These are phyloP conservation scores for Colletotrichum acutatum DNA, from an alignment of 2,329 filamentous ascomycete species.

Conservation along the genomic window DNA sequence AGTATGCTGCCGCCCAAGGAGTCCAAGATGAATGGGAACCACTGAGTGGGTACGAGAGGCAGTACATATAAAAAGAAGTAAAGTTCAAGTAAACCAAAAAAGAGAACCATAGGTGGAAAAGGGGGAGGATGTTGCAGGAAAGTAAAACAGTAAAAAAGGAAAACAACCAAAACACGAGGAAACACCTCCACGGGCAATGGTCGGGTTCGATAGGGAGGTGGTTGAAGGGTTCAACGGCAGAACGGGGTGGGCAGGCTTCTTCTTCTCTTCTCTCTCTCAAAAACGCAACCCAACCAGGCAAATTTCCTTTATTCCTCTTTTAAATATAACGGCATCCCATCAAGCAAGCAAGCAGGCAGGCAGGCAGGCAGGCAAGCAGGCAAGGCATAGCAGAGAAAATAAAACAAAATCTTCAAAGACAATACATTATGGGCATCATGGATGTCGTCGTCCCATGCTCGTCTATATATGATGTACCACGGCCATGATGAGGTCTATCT, in stretches of 20 bases:
- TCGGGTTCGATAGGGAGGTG: no score
- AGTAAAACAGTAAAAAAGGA: neutral
- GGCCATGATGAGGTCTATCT: no score
- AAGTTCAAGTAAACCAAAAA: no score
- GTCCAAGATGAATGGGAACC: constrained; percentile 48
- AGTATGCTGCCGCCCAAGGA: constrained; percentile 47
- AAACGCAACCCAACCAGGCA: neutral
- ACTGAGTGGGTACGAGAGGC: constrained; percentile 21
- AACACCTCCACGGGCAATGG: neutral
- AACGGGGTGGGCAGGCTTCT: neutral
- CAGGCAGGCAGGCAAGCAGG: neutral
- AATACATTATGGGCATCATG: no score
- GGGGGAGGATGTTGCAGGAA: neutral
- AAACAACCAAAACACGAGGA: neutral
- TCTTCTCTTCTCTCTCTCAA: neutral
- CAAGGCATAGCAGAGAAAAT: neutral
- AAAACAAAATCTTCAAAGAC: no score
- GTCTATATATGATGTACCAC: no score
- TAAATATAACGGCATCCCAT: neutral
- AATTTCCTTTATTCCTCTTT: neutral
- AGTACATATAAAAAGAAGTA: no score
- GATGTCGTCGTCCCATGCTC: no score
- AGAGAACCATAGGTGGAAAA: neutral
- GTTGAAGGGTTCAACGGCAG: neutral
- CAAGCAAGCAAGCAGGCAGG: neutral